A percentile compares a stretch with the other conserved stretches of the same genome.
Evolutionary conservation across 1,139 yeast species (phyloP).

Genomic region (Nadsonia commutata): DNA sequence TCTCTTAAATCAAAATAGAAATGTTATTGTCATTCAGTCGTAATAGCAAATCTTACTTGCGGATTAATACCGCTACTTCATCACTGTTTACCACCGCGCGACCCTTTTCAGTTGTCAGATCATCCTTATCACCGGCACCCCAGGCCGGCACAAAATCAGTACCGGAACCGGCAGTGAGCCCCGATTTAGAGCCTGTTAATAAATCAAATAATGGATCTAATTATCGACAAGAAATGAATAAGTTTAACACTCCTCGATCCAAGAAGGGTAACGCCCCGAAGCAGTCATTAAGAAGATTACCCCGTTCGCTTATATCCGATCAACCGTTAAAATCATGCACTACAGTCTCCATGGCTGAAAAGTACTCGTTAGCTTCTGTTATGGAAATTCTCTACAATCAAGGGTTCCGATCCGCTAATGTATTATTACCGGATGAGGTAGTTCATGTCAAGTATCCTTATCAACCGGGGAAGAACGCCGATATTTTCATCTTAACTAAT

Average conservation of each 20-base stretch:
- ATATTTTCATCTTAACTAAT: conserved; percentile 48
- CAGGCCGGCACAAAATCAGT: no score
- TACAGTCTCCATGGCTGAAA: conserved; percentile 56
- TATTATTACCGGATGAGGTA: conserved; percentile 61
- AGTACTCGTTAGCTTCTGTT: conserved; percentile 40
- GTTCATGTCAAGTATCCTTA: conserved; percentile 30
- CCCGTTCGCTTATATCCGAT: neutral
- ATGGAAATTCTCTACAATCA: conserved; percentile 22
- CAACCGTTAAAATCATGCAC: conserved; percentile 30
- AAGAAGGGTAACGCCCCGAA: neutral
- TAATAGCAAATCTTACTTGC: no score
- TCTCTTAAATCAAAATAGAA: no score
- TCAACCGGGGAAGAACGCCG: conserved; percentile 28
- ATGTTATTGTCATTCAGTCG: no score
- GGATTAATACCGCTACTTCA: no score
- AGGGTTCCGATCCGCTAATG: conserved; percentile 26
- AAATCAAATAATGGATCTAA: conserved; percentile 3
- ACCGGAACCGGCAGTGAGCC: no score
- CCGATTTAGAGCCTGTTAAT: no score
- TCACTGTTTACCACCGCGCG: no score
- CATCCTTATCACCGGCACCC: no score
- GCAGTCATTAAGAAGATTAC: neutral
- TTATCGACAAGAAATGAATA: neutral
- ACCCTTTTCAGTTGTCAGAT: no score
- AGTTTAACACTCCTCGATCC: neutral